These are phyloP conservation scores for Kwoniella botswanensis DNA, from an alignment of 768 basidiomycete species.

Conservation along the genomic window DNA sequence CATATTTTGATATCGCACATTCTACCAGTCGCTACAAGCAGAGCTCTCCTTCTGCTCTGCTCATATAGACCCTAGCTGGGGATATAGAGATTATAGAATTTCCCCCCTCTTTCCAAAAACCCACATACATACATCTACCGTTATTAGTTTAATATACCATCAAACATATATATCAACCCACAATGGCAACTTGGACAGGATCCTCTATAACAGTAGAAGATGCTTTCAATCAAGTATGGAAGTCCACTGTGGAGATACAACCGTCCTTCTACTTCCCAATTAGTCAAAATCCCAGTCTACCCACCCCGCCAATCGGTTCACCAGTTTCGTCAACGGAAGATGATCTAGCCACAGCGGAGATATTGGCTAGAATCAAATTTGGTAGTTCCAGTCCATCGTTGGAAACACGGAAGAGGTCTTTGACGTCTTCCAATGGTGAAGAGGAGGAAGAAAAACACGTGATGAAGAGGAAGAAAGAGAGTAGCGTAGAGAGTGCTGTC, in stretches of 20 bases:
- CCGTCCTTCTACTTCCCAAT: conserved; percentile 12
- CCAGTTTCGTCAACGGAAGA: conserved; percentile 11
- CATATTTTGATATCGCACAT: not conserved
- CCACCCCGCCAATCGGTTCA: not conserved
- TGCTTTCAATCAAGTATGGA: conserved; percentile 16
- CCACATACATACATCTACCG: too few species aligned
- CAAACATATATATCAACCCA: not conserved
- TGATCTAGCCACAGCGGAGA: conserved; percentile 14
- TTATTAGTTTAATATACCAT: too few species aligned
- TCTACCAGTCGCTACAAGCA: too few species aligned
- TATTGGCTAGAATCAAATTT: conserved; percentile 15
- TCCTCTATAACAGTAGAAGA: conserved; percentile 16
- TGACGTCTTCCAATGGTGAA: conserved; percentile 11
- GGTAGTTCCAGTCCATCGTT: not conserved
- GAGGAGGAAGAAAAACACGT: not conserved
- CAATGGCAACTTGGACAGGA: conserved; percentile 23
- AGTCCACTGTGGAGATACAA: conserved; percentile 2
- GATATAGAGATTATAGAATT: too few species aligned
- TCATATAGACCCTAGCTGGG: too few species aligned
- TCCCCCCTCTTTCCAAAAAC: too few species aligned
- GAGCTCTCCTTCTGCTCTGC: too few species aligned
- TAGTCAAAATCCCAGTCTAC: too few species aligned
- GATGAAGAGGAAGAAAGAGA: conserved; percentile 5
- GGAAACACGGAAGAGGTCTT: conserved; percentile 5
- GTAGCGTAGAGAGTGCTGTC: not conserved